phyloP scores from a whole-genome alignment of 176 grass and related monocot species.

The Carex littledalei region DNA sequence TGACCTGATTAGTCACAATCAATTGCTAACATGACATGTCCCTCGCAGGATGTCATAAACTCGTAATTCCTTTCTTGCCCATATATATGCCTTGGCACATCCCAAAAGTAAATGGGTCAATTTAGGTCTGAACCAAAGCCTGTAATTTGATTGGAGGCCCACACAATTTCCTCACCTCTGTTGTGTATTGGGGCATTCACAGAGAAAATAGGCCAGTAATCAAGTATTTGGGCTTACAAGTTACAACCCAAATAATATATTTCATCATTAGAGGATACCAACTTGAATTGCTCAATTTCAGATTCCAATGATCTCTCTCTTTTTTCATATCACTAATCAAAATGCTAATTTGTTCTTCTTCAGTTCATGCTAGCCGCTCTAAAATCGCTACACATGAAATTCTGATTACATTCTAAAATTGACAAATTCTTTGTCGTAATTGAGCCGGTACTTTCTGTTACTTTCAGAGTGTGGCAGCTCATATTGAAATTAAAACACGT shows the following conservation, averaged over 20 bases:
- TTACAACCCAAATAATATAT: neutral
- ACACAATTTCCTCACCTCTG: neutral
- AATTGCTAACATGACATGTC: neutral
- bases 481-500: neutral
- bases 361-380: neutral
- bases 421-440: neutral
- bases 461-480: neutral
- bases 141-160: neutral
- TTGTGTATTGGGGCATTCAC: too few relatives aligned
- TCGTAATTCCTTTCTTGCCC: too few relatives aligned
- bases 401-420: neutral
- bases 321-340: neutral
- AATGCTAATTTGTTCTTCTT: neutral
- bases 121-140: neutral
- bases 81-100: neutral
- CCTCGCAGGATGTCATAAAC: neutral
- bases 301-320: neutral
- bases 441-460: neutral
- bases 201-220: neutral
- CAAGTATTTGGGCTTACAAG: neutral
- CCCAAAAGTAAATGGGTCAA: neutral
- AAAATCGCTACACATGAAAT: neutral
- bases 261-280: neutral
- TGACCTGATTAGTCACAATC: neutral
- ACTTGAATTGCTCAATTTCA: neutral